Conservation (phyloP, 257 asterid species). For the Solanum virginianum region DNA sequence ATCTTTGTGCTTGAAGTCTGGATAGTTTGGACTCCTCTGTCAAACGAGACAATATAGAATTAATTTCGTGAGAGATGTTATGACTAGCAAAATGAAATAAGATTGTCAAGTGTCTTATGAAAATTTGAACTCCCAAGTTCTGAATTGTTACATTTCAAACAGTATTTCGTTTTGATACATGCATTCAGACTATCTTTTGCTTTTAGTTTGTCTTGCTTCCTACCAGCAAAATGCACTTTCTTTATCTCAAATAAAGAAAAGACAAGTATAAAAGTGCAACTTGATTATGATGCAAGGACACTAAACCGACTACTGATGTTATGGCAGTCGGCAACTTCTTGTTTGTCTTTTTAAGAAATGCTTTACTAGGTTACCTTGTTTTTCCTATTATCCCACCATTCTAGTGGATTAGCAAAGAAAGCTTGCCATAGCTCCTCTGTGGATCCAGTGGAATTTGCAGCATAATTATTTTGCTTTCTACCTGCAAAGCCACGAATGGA, state of each 20-base stretch:
- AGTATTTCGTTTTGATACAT: background rate
- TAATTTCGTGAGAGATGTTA: background rate
- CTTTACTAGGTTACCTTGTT: slow-evolving; percentile 52
- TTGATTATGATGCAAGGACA: background rate
- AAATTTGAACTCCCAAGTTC: background rate
- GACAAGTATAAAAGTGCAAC: background rate
- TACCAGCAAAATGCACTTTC: background rate
- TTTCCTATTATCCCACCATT: slow-evolving; percentile 99
- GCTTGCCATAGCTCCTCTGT: slow-evolving; percentile 94
- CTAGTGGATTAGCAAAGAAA: slow-evolving; percentile 79
- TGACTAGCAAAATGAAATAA: background rate
- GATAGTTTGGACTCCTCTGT: slow-evolving; percentile 89
- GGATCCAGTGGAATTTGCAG: slow-evolving; percentile 57
- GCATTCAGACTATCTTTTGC: background rate
- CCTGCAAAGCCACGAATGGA: slow-evolving; percentile 27
- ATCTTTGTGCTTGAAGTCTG: slow-evolving; percentile 97
- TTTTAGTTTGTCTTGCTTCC: background rate
- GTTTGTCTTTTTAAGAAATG: background rate
- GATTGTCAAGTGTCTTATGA: background rate
- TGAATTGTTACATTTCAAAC: background rate
- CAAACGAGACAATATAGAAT: slow-evolving; percentile 1
- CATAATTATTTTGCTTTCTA: slow-evolving; percentile 28
- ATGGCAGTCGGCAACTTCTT: background rate
- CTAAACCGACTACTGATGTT: background rate
- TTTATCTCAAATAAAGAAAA: background rate